Conservation (phyloP, 805 yeast genomes). For the Teunomyces tritomae region DNA sequence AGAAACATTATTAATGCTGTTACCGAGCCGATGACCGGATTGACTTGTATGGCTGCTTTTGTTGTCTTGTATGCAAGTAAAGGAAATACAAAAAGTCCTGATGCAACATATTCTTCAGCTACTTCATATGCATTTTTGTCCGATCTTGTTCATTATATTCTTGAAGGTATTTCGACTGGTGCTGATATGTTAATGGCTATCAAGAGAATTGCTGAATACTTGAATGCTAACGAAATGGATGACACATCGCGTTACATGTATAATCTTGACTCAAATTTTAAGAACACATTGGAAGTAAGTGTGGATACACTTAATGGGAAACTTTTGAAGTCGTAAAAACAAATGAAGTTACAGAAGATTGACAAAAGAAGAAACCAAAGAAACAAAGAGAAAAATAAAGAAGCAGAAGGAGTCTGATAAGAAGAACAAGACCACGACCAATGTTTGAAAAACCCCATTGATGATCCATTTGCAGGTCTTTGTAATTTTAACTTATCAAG, state of each 20-base stretch:
- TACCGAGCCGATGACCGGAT: slow-evolving; percentile 10
- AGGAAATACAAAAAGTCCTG: slow-evolving; percentile 6
- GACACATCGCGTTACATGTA: slow-evolving; percentile 2
- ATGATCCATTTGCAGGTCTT: slow-evolving; percentile 11
- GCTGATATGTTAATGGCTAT: slow-evolving; percentile 14
- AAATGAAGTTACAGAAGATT: neutral
- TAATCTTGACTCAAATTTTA: neutral
- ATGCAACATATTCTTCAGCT: slow-evolving; percentile 15
- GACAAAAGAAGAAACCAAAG: neutral
- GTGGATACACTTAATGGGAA: slow-evolving; percentile 33
- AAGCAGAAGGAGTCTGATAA: neutral
- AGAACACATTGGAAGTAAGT: slow-evolving; percentile 17
- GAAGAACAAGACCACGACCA: neutral
- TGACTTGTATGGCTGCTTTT: slow-evolving; percentile 17
- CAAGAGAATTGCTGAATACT: slow-evolving; percentile 22
- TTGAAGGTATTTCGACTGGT: slow-evolving; percentile 11
- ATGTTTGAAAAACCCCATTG: neutral
- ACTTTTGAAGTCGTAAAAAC: slow-evolving; percentile 8
- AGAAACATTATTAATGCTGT: slow-evolving; percentile 11
- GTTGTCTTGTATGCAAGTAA: slow-evolving; percentile 13
- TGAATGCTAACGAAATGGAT: slow-evolving; percentile 22
- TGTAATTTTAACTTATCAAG: slow-evolving; percentile 24
- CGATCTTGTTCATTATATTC: slow-evolving; percentile 9
- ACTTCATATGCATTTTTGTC: slow-evolving; percentile 15
- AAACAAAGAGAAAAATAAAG: neutral